These are phyloP conservation scores for Cordyceps pruinosa DNA, from an alignment of 2,329 filamentous ascomycete species.

Conservation along the genomic window DNA sequence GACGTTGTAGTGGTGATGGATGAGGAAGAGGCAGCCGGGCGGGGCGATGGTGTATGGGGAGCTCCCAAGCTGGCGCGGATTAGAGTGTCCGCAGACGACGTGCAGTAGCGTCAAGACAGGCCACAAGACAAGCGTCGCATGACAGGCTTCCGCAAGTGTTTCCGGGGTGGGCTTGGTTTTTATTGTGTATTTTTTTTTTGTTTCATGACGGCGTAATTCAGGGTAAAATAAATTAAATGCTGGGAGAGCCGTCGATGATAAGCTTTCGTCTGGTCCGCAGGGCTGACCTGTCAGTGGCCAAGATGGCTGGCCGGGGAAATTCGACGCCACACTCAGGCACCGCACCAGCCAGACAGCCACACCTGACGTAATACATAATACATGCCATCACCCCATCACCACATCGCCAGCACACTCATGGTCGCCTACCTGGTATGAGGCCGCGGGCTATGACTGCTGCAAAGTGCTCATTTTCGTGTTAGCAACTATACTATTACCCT, in stretches of 20 bases:
- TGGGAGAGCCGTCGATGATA: too few relatives aligned
- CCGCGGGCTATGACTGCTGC: too few relatives aligned
- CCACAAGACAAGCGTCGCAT: not conserved
- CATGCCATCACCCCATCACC: not conserved
- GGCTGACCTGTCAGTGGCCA: not conserved
- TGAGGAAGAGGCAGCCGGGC: not conserved
- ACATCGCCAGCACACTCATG: too few relatives aligned
- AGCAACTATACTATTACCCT: too few relatives aligned
- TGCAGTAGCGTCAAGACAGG: not conserved
- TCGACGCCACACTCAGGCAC: not conserved
- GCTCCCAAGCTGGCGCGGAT: not conserved
- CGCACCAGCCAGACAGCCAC: not conserved
- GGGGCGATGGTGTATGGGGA: not conserved
- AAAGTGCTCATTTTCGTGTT: too few relatives aligned
- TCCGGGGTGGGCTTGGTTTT: not conserved
- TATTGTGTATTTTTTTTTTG: not conserved
- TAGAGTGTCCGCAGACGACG: not conserved
- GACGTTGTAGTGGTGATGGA: not conserved
- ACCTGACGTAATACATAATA: slow-evolving; percentile 12
- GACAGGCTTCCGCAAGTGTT: slow-evolving; percentile 6
- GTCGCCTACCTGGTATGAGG: too few relatives aligned
- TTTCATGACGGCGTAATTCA: not conserved
- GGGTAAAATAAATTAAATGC: too few relatives aligned
- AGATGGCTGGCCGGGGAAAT: not conserved
- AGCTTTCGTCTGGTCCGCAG: too few relatives aligned